A percentile compares a stretch with the other conserved stretches of the same genome.
Evolutionary conservation across 768 basidiomycete genomes (phyloP).

Genomic region (Gyrodon lividus): DNA sequence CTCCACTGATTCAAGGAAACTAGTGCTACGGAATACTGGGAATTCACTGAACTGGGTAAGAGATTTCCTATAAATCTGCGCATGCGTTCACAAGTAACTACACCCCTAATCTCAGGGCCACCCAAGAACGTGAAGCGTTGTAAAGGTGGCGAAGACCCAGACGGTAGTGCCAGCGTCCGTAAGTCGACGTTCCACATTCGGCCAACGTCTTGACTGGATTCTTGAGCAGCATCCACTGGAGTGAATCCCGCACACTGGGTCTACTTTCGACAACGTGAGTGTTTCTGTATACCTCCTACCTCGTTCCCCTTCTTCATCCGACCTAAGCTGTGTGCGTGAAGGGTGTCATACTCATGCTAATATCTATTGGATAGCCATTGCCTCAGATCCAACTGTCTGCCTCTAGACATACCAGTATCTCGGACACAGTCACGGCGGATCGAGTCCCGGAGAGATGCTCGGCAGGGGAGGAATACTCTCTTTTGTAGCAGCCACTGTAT

Average conservation of each 20-base stretch:
- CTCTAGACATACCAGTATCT: constrained; percentile 9
- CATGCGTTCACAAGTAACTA: constrained; percentile 2
- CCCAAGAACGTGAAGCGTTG: constrained; percentile 41
- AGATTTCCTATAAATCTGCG: neutral
- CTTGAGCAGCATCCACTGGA: constrained; percentile 41
- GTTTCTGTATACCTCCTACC: neutral
- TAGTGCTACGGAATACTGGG: constrained; percentile 47
- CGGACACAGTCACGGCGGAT: neutral
- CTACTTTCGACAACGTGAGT: constrained; percentile 47
- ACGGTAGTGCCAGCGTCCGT: constrained; percentile 50
- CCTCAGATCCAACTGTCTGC: constrained; percentile 33
- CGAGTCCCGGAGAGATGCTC: too few relatives aligned
- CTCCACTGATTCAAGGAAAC: constrained; percentile 11
- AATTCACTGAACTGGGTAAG: constrained; percentile 43
- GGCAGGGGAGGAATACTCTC: too few relatives aligned
- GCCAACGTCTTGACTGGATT: neutral
- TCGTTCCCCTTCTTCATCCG: neutral
- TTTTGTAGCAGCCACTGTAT: too few relatives aligned
- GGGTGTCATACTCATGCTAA: constrained; percentile 4
- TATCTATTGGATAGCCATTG: constrained; percentile 23
- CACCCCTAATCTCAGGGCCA: constrained; percentile 17
- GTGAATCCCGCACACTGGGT: constrained; percentile 45
- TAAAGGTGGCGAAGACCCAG: constrained; percentile 43
- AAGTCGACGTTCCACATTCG: constrained; percentile 8
- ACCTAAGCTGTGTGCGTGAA: neutral